Evolutionary conservation across 768 basidiomycete species (phyloP).

Genomic region (Naganishia randhawae): DNA sequence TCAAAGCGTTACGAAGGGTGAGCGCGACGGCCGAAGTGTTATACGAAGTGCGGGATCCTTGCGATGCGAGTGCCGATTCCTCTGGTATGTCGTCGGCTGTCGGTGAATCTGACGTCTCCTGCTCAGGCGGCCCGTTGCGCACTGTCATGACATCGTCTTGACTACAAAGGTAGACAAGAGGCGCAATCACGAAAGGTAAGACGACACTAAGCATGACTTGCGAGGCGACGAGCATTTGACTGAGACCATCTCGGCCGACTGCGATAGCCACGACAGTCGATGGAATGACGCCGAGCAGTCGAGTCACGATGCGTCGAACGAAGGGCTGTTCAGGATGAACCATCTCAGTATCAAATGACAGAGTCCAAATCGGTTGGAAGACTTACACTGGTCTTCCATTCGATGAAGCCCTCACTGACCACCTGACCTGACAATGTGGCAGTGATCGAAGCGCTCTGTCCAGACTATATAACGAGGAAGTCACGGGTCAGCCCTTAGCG

Average conservation of each 20-base stretch:
- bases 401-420: constrained; percentile 82
- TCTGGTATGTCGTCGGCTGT: neutral
- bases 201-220: constrained; percentile 81
- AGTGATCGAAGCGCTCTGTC: constrained; percentile 84
- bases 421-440: constrained; percentile 88
- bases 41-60: neutral
- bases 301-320: constrained; percentile 74
- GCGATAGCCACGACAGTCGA: constrained; percentile 72
- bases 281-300: constrained; percentile 75
- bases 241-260: constrained; percentile 66
- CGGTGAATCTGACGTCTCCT: neutral
- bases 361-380: neutral
- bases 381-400: constrained; percentile 68
- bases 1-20: too few species aligned
- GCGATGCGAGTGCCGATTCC: neutral
- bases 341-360: neutral
- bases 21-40: too few species aligned
- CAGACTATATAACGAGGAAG: constrained; percentile 52
- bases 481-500: too few species aligned
- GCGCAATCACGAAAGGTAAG: constrained; percentile 79
- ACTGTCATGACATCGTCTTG: constrained; percentile 65
- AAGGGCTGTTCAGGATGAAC: constrained; percentile 40
- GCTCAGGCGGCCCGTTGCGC: constrained; percentile 14
- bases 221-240: constrained; percentile 73
- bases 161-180: constrained; percentile 70